Evolutionary conservation across 352 stramenopile genomes (phyloP).

Genomic region (Phytophthora hybrid): DNA sequence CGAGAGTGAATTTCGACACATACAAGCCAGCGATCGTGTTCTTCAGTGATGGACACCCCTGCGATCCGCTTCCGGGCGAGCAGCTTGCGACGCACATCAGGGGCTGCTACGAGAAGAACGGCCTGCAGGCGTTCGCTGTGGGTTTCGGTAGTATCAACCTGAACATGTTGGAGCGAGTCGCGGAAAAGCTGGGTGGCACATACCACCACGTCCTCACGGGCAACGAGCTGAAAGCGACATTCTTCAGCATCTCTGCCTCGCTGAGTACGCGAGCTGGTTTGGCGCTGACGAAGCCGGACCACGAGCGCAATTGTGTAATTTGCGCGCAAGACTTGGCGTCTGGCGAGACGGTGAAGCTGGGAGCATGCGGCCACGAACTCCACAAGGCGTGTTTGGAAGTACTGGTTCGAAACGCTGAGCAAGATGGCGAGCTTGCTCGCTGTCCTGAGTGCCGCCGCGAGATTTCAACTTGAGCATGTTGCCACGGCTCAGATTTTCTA

Average conservation of each 20-base stretch:
- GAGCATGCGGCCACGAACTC: slow-evolving; percentile 58
- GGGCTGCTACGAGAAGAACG: slow-evolving; percentile 67
- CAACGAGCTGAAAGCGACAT: slow-evolving; percentile 78
- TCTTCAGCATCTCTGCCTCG: slow-evolving; percentile 79
- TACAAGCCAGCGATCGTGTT: slow-evolving; percentile 82
- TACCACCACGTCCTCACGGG: slow-evolving; percentile 73
- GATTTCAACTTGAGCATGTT: slow-evolving; percentile 16
- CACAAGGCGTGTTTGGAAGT: slow-evolving; percentile 55
- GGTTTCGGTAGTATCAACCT: slow-evolving; percentile 81
- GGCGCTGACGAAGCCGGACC: slow-evolving; percentile 60
- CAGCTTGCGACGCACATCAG: slow-evolving; percentile 63
- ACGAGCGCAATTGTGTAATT: slow-evolving; percentile 71
- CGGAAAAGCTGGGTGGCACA: slow-evolving; percentile 58
- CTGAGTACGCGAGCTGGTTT: slow-evolving; percentile 66
- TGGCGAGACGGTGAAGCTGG: slow-evolving; percentile 54
- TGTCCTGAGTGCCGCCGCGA: slow-evolving; percentile 43
- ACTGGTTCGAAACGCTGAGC: slow-evolving; percentile 43
- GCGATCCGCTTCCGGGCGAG: slow-evolving; percentile 52
- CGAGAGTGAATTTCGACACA: slow-evolving; percentile 59
- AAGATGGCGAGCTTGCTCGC: slow-evolving; percentile 31
- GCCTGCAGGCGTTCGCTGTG: slow-evolving; percentile 67
- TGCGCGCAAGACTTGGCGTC: slow-evolving; percentile 66
- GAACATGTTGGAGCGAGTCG: slow-evolving; percentile 60
- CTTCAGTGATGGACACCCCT: slow-evolving; percentile 79
- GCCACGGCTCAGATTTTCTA: background rate